These are phyloP conservation scores for Macaranga tanarius DNA, from an alignment of 441 rosid genomes.

Conservation along the genomic window DNA sequence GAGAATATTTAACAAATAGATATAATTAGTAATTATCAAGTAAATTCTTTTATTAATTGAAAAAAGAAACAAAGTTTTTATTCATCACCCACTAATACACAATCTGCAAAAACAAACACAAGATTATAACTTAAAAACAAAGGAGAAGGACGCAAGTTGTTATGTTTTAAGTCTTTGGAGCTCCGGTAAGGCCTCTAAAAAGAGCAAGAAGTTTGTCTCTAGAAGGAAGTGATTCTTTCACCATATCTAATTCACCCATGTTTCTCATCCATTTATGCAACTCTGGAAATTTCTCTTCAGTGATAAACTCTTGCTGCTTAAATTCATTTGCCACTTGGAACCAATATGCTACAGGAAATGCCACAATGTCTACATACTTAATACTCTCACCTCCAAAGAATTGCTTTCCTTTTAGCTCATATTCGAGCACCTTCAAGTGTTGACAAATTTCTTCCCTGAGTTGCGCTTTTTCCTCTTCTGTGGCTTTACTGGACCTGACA, in stretches of 20 bases:
- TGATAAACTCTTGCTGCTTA: not conserved
- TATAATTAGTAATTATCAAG: too few species aligned
- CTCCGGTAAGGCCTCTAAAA: constrained; percentile 9
- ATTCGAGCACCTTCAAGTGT: not conserved
- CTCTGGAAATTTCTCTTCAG: constrained; percentile 36
- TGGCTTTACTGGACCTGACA: not conserved
- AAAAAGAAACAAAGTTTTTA: too few species aligned
- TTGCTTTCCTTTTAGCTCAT: not conserved
- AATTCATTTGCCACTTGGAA: not conserved
- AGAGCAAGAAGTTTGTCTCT: constrained; percentile 35
- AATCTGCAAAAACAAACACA: too few species aligned
- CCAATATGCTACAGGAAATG: not conserved
- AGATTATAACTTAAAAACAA: too few species aligned
- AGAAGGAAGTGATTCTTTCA: constrained; percentile 39
- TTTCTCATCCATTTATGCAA: constrained; percentile 39
- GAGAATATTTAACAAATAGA: too few species aligned
- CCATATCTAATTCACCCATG: constrained; percentile 28
- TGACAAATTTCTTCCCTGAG: not conserved
- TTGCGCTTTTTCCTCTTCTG: not conserved
- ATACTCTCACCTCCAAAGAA: constrained; percentile 7
- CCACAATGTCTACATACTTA: not conserved
- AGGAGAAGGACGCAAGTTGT: too few species aligned
- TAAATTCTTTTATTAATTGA: too few species aligned
- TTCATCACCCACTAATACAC: too few species aligned
- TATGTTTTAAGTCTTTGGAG: not conserved